A percentile compares a stretch with the other conserved stretches of the same genome.
phyloP scores from a whole-genome alignment of 1,139 yeast species.

The Lipomyces yarrowii region DNA sequence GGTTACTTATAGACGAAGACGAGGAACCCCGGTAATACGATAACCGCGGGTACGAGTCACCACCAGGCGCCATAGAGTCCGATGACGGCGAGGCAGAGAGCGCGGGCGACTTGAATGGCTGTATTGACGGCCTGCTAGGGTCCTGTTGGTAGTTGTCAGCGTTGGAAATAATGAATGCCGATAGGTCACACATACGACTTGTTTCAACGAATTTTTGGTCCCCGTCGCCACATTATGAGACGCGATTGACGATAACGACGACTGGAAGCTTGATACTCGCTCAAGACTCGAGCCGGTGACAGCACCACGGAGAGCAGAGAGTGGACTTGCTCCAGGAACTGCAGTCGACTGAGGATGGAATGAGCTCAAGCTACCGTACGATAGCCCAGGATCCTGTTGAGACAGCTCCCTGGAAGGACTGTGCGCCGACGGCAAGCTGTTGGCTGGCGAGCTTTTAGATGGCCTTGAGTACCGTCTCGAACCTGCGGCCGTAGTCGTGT shows the following conservation, averaged over 20 bases:
- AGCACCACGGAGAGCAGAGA: slow-evolving; percentile 7
- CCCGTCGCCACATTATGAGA: slow-evolving; percentile 1
- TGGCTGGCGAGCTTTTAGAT: slow-evolving; percentile 29
- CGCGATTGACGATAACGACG: slow-evolving; percentile 4
- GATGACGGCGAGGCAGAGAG: slow-evolving; percentile 43
- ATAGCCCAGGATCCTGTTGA: slow-evolving; percentile 4
- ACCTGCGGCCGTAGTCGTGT: slow-evolving; percentile 5
- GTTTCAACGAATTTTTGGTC: background rate
- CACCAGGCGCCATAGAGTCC: slow-evolving; percentile 10
- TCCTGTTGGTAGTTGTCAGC: slow-evolving; percentile 5
- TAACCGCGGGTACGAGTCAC: slow-evolving; percentile 22
- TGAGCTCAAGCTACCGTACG: slow-evolving; percentile 27
- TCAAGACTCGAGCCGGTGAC: background rate
- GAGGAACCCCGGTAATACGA: slow-evolving; percentile 26
- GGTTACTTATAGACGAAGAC: slow-evolving; percentile 16
- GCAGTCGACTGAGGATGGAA: slow-evolving; percentile 24
- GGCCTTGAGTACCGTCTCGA: slow-evolving; percentile 11
- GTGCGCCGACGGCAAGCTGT: slow-evolving; percentile 33
- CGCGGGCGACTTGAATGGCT: slow-evolving; percentile 46
- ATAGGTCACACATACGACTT: slow-evolving; percentile 1
- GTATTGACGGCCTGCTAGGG: slow-evolving; percentile 27
- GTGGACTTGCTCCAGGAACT: slow-evolving; percentile 3
- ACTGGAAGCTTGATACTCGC: background rate
- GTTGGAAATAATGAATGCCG: background rate
- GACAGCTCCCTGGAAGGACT: background rate